Percentiles rank a stretch among this genome's conserved stretches.
These are phyloP conservation scores for Ploettnerulaceae sp. DNA, from an alignment of 2,329 filamentous ascomycete genomes.

Conservation along the genomic window DNA sequence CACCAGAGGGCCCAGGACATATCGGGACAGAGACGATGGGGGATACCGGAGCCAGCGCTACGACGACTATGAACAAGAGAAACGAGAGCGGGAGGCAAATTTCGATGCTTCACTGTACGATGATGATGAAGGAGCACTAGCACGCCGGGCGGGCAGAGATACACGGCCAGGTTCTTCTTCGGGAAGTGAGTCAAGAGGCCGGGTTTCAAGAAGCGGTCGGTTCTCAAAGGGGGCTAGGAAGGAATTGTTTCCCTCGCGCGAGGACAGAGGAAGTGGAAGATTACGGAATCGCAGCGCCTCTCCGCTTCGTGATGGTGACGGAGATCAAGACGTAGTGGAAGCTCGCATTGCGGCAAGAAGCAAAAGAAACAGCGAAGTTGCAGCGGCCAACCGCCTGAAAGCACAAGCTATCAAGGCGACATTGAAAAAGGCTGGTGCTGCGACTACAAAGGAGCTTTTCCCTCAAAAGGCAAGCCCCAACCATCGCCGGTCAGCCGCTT, in stretches of 20 bases:
- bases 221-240: constrained; percentile 34
- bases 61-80: constrained; percentile 39
- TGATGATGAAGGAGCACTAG: constrained; percentile 48
- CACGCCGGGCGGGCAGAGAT: constrained; percentile 31
- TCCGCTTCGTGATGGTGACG: constrained; percentile 35
- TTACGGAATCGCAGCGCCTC: constrained; percentile 34
- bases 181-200: constrained; percentile 30
- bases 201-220: constrained; percentile 12
- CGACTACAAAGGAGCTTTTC: constrained; percentile 51
- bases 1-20: constrained; percentile 45
- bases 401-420: constrained; percentile 42
- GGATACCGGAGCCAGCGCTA: constrained; percentile 42
- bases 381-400: constrained; percentile 39
- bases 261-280: constrained; percentile 29
- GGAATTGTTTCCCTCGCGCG: constrained; percentile 57
- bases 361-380: constrained; percentile 19
- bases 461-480: constrained; percentile 42
- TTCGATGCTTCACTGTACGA: constrained; percentile 83
- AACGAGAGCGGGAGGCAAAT: constrained; percentile 45
- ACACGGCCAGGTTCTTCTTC: constrained; percentile 34
- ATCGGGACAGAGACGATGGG: constrained; percentile 52
- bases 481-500: constrained; percentile 45
- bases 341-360: constrained; percentile 7
- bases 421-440: constrained; percentile 19
- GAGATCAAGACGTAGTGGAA: constrained; percentile 38